Base-by-base conservation (phyloP, 371 early-diverging fungal species). In the Sporodiniella umbellata region DNA sequence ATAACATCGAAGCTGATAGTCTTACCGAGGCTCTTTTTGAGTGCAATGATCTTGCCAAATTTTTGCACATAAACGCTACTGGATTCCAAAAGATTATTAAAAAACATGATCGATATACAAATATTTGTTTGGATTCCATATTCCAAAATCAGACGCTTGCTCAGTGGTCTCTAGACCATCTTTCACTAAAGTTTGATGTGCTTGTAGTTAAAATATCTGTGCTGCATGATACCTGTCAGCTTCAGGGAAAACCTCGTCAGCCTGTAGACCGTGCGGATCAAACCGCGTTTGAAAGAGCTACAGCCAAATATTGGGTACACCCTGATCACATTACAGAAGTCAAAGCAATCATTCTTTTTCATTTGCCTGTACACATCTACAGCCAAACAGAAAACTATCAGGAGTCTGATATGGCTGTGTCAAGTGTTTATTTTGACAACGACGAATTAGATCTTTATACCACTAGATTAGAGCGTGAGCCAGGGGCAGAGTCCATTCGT, bases 361-460 rank as follows among this genome's bases (percentile, higher is more conserved):
- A 96, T 67, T 79, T 99, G 44, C 99, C 99, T 8, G 88, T 98
- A 7, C 86, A 96, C 49, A 86, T 98, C 8, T 99, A 92, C 71
- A 68, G 70, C 35, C 62, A 62, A 25, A 61, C 65, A 22, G 70
- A 70, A 30, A 42, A 53, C 1, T 69, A 64, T 26, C 67, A 71
- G 19, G 69, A 62, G 15, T 49, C 61, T 1, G 72, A 71, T 25
- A 66, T 69, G 59, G 80, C 93, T 18, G 92, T 99, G 45, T 89
- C 94, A 10, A 91, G 94, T 51, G 86, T 98, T n/a, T 99, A 99
- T 70, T 90, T 93, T 70, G 99, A 99, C 68, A 98, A 94, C 58
- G 70, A 78, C 14, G 53, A 75, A 5, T 89, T 94, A 57, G 92
- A 93, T 47, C 79, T 98, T 23, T 99, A 97, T 65, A 66, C 72